Conservation (phyloP, 371 early-diverging fungal genomes). For the Zopfochytrium polystomum region DNA sequence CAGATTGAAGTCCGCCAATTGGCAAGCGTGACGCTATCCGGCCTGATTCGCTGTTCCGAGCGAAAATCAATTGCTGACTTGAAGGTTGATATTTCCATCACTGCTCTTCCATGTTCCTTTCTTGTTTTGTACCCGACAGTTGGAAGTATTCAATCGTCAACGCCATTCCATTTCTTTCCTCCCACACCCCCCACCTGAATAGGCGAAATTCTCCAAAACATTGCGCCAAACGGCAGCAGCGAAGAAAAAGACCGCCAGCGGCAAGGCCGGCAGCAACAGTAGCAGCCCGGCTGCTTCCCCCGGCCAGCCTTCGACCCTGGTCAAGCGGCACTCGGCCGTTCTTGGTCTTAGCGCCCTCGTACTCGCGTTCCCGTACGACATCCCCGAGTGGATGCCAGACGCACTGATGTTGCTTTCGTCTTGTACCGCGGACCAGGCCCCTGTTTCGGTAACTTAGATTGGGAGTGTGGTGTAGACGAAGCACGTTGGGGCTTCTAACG, state of each 20-base stretch:
- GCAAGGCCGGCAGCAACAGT: slow-evolving; percentile 39
- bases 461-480: too few relatives aligned
- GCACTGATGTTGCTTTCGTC: slow-evolving; percentile 69
- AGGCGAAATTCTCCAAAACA: slow-evolving; percentile 12
- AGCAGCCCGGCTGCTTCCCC: slow-evolving; percentile 21
- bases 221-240: slow-evolving; percentile 30
- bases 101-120: too few relatives aligned
- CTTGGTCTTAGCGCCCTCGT: slow-evolving; percentile 82
- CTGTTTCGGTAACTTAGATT: slow-evolving; percentile 71
- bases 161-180: not conserved
- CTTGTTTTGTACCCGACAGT: too few relatives aligned
- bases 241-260: slow-evolving; percentile 44
- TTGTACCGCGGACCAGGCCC: slow-evolving; percentile 82
- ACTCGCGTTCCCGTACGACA: slow-evolving; percentile 86
- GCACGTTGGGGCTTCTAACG: not conserved
- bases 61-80: slow-evolving; percentile 65
- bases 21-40: slow-evolving; percentile 77
- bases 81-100: slow-evolving; percentile 27
- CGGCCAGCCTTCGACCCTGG: slow-evolving; percentile 48
- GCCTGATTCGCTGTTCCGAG: slow-evolving; percentile 82
- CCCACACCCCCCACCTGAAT: not conserved
- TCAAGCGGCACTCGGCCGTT: slow-evolving; percentile 81
- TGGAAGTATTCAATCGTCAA: too few relatives aligned
- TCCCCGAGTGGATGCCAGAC: slow-evolving; percentile 84
- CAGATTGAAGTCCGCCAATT: slow-evolving; percentile 83